Evolutionary conservation across 768 basidiomycete genomes (phyloP).

Genomic region (Auricularia sp.): DNA sequence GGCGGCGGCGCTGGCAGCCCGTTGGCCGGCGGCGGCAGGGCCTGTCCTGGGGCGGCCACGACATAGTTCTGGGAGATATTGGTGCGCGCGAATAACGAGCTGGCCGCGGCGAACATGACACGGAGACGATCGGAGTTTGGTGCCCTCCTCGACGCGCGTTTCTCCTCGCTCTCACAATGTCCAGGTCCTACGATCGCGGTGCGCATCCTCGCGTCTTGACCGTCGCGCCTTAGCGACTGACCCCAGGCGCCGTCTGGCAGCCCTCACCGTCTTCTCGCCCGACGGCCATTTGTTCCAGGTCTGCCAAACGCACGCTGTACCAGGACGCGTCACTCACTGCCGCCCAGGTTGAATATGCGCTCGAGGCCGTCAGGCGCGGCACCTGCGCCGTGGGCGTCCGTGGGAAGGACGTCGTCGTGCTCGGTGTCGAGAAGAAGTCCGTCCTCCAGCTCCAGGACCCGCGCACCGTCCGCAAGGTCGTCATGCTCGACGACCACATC

Average conservation of each 20-base stretch:
- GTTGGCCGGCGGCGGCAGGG: conserved; percentile 10
- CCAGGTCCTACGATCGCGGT: conserved; percentile 98
- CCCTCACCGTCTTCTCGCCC: conserved; percentile 95
- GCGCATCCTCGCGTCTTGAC: conserved; percentile 7
- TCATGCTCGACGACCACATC: conserved; percentile 95
- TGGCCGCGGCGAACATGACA: conserved; percentile 68
- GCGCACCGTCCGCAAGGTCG: conserved; percentile 93
- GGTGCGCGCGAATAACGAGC: conserved; percentile 72
- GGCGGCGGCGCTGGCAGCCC: conserved; percentile 28
- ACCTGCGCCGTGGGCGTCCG: conserved; percentile 97
- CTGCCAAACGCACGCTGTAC: neutral
- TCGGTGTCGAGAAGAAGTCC: conserved; percentile 99
- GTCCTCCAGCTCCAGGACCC: conserved; percentile 96
- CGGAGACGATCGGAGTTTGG: neutral
- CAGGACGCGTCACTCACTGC: conserved; percentile 9
- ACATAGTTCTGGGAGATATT: conserved; percentile 74
- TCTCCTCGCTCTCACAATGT: conserved; percentile 38
- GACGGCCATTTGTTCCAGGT: conserved; percentile 99
- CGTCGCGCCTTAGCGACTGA: neutral
- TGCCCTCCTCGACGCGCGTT: neutral
- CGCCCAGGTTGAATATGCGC: conserved; percentile 89
- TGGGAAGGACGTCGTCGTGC: conserved; percentile 87
- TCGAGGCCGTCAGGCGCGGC: conserved; percentile 94
- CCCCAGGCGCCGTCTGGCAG: conserved; percentile 28
- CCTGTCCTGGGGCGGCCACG: conserved; percentile 34